phyloP scores from a whole-genome alignment of 208 protist genomes.

The Strigomonas galati region DNA sequence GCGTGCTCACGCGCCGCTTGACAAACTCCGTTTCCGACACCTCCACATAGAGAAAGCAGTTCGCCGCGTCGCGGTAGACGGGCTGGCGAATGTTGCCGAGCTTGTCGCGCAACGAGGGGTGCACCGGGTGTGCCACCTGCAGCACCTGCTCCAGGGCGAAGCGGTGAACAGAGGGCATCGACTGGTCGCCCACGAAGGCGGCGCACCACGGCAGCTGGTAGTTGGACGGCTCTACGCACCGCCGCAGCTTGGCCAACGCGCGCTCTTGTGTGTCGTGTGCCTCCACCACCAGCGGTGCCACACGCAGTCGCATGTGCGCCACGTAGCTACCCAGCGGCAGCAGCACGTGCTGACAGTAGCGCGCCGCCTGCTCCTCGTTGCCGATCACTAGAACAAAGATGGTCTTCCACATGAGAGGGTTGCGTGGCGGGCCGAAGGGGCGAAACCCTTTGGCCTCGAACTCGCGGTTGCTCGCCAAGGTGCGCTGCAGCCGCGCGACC shows the following conservation, averaged over 20 bases:
- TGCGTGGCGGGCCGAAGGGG: constrained; percentile 37
- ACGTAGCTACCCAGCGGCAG: constrained; percentile 57
- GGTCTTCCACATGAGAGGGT: constrained; percentile 45
- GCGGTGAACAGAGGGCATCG: constrained; percentile 25
- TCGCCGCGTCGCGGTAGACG: constrained; percentile 24
- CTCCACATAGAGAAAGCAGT: constrained; percentile 62
- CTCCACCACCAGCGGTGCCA: constrained; percentile 57
- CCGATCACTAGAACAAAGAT: constrained; percentile 70
- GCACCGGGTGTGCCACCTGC: constrained; percentile 23
- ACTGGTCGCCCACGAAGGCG: constrained; percentile 37
- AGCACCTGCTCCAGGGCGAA: constrained; percentile 42
- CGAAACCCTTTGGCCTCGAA: constrained; percentile 43
- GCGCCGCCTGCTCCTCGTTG: constrained; percentile 24
- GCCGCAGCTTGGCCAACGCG: constrained; percentile 52
- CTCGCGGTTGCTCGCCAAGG: constrained; percentile 49
- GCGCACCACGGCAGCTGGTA: constrained; percentile 64
- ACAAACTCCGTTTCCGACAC: constrained; percentile 19
- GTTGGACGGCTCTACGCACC: constrained; percentile 58
- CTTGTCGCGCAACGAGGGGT: constrained; percentile 46
- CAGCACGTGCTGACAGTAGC: constrained; percentile 57
- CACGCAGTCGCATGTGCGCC: constrained; percentile 48
- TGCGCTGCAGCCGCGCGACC: constrained; percentile 53
- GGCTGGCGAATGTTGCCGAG: constrained; percentile 41
- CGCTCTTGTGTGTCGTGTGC: constrained; percentile 44
- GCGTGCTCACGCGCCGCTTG: constrained; percentile 11